Conservation (phyloP, 139 green algal species). For the Volvox reticuliferus region DNA sequence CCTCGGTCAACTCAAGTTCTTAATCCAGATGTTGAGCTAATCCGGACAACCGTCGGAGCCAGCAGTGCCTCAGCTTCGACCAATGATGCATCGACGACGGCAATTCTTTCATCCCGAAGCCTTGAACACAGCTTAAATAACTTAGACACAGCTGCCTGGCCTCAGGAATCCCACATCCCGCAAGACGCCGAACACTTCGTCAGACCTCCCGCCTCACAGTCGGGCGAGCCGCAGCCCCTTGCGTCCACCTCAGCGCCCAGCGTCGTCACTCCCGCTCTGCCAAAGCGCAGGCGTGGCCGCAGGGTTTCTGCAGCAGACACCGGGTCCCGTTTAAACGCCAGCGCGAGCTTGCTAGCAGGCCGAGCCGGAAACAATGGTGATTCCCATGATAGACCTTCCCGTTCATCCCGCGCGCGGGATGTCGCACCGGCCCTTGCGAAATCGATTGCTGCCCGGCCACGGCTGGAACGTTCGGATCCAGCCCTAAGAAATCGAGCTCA, state of each 20-base stretch:
- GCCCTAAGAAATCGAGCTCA: too few species aligned
- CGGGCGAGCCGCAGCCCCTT: not conserved
- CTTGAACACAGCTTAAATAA: constrained; percentile 6
- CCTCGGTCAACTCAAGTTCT: not conserved
- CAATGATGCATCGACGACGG: constrained; percentile 22
- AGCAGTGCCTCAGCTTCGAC: not conserved
- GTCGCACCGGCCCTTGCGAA: too few species aligned
- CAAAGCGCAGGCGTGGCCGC: too few species aligned
- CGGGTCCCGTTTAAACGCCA: too few species aligned
- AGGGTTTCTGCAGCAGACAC: too few species aligned
- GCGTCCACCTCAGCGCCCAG: constrained; percentile 6
- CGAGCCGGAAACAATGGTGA: too few species aligned
- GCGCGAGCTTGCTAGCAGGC: too few species aligned
- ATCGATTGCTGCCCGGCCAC: too few species aligned
- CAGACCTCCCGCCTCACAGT: not conserved
- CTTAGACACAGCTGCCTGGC: not conserved
- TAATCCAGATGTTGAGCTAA: not conserved
- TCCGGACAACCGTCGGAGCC: not conserved
- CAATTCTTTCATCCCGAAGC: not conserved
- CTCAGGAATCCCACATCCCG: not conserved
- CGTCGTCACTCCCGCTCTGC: not conserved
- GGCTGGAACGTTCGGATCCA: too few species aligned
- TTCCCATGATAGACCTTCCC: too few species aligned
- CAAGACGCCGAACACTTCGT: not conserved
- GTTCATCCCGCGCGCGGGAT: too few species aligned